Evolutionary conservation across 345 rosid species (phyloP).

Genomic region (Linum usitatissimum): DNA sequence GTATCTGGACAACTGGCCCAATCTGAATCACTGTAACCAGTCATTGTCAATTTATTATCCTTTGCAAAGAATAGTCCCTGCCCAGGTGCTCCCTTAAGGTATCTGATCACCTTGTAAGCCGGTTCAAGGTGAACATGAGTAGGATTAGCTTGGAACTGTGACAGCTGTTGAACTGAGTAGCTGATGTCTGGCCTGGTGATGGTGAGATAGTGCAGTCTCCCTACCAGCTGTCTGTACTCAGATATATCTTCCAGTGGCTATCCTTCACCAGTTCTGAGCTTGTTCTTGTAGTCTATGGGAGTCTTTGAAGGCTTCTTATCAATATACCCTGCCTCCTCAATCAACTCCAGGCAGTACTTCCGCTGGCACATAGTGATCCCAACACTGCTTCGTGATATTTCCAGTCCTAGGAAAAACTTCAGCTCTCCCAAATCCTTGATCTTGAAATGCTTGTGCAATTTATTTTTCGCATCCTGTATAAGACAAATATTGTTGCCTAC

Average conservation of each 20-base stretch:
- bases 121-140: neutral
- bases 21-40: neutral
- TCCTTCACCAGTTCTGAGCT: neutral
- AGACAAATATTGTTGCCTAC: neutral
- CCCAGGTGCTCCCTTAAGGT: neutral
- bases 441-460: neutral
- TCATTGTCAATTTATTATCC: neutral
- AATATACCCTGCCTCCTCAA: neutral
- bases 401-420: neutral
- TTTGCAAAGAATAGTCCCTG: neutral
- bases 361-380: neutral
- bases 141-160: constrained; percentile 3
- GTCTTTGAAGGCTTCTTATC: neutral
- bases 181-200: neutral
- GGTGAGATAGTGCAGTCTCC: neutral
- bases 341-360: constrained; percentile 3
- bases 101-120: neutral
- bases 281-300: neutral
- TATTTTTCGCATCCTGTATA: neutral
- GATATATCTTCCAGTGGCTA: neutral
- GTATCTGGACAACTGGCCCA: neutral
- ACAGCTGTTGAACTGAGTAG: neutral
- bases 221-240: neutral
- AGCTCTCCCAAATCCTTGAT: neutral
- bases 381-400: neutral